Percentiles rank a stretch among this genome's conserved stretches.
Evolutionary conservation across 805 yeast genomes (phyloP).

Genomic region (Candida verbasci): DNA sequence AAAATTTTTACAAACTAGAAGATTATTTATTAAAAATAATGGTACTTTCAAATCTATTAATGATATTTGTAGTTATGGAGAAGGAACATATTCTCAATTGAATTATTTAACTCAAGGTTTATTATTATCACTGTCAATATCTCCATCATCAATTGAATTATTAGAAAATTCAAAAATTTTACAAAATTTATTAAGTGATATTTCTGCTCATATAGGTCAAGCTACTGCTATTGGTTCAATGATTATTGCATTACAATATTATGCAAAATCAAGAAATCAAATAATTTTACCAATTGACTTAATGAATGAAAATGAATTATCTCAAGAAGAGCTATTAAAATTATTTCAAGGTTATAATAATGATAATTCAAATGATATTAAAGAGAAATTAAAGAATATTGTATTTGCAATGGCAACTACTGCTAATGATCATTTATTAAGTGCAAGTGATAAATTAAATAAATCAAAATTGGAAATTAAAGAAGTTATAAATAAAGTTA

Average conservation of each 20-base stretch:
- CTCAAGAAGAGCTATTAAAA: conserved; percentile 62
- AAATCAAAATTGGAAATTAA: conserved; percentile 35
- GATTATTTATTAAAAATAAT: conserved; percentile 40
- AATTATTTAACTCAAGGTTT: conserved; percentile 63
- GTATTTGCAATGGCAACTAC: conserved; percentile 65
- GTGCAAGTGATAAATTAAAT: conserved; percentile 56
- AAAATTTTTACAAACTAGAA: conserved; percentile 57
- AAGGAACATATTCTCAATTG: conserved; percentile 72
- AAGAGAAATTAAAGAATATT: conserved; percentile 47
- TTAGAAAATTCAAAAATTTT: conserved; percentile 43
- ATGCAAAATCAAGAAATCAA: conserved; percentile 46
- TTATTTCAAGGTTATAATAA: conserved; percentile 39
- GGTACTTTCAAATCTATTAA: conserved; percentile 46
- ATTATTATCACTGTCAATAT: conserved; percentile 50
- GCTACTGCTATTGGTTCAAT: conserved; percentile 67
- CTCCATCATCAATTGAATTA: conserved; percentile 51
- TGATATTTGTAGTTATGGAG: conserved; percentile 71
- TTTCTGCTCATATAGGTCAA: conserved; percentile 80
- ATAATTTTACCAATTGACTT: conserved; percentile 61
- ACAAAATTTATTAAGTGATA: conserved; percentile 48
- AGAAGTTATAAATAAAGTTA: conserved; percentile 18
- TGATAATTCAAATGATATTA: conserved; percentile 19
- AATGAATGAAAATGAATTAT: conserved; percentile 47
- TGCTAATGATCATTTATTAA: conserved; percentile 75
- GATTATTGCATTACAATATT: conserved; percentile 56